These are phyloP conservation scores for Phytophthora hibernalis DNA, from an alignment of 352 stramenopile species.

Conservation along the genomic window DNA sequence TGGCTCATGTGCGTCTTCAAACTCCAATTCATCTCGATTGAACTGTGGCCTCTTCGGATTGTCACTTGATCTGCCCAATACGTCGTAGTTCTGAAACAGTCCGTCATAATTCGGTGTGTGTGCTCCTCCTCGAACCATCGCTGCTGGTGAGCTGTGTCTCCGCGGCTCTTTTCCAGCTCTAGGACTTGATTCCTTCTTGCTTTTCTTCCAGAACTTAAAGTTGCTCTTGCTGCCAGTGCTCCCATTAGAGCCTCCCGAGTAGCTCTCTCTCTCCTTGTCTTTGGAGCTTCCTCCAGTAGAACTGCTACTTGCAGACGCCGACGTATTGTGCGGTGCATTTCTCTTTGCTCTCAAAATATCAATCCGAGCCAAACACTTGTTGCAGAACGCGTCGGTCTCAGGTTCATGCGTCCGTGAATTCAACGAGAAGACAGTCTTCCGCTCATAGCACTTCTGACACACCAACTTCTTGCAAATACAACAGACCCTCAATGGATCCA, in stretches of 20 bases:
- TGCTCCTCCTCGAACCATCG: constrained; percentile 2
- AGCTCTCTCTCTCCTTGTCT: constrained; percentile 23
- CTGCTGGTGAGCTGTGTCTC: constrained; percentile 19
- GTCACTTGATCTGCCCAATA: constrained; percentile 23
- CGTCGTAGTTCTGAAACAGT: constrained; percentile 43
- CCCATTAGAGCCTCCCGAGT: constrained; percentile 23
- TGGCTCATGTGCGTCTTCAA: constrained; percentile 20
- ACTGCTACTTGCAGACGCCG: constrained; percentile 18
- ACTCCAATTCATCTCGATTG: background rate
- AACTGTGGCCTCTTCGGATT: background rate
- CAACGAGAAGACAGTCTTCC: constrained; percentile 46
- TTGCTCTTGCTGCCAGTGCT: constrained; percentile 8
- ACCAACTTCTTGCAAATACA: constrained; percentile 62
- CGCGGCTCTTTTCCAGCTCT: constrained; percentile 8
- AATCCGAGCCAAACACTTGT: constrained; percentile 46
- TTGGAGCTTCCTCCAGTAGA: constrained; percentile 29
- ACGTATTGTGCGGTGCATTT: constrained; percentile 19
- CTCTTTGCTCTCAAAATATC: constrained; percentile 31
- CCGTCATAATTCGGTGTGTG: constrained; percentile 54
- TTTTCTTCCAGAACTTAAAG: constrained; percentile 40
- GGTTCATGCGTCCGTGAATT: constrained; percentile 37
- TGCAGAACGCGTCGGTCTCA: constrained; percentile 51
- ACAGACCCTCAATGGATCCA: constrained; percentile 45
- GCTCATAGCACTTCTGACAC: constrained; percentile 43
- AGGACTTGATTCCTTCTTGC: constrained; percentile 4